phyloP scores from a whole-genome alignment of 345 rosid species.

The Kernera saxatilis region DNA sequence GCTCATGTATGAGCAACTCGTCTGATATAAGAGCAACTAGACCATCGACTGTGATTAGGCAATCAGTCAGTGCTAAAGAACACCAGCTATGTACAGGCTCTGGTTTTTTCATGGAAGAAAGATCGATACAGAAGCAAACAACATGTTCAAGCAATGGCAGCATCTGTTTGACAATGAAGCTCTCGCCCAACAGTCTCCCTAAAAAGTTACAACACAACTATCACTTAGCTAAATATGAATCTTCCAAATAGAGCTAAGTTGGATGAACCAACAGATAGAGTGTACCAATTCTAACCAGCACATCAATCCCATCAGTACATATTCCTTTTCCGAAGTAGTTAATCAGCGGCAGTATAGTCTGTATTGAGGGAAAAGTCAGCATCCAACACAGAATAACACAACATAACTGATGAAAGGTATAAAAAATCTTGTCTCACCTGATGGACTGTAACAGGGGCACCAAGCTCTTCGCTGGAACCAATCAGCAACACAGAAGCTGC shows the following conservation, averaged over 20 bases:
- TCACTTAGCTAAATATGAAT: slow-evolving; percentile 20
- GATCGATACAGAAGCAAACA: slow-evolving; percentile 52
- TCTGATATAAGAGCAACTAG: slow-evolving; percentile 57
- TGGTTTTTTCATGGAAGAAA: slow-evolving; percentile 59
- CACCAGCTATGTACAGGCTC: slow-evolving; percentile 92
- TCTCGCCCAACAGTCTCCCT: slow-evolving; percentile 84
- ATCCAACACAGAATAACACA: slow-evolving; percentile 15
- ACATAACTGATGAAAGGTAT: neutral
- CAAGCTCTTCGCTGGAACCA: slow-evolving; percentile 93
- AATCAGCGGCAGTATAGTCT: slow-evolving; percentile 89
- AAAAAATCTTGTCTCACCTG: slow-evolving; percentile 50
- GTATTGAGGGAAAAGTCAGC: slow-evolving; percentile 30
- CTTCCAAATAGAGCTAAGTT: slow-evolving; percentile 23
- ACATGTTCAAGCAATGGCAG: slow-evolving; percentile 82
- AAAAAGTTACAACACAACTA: slow-evolving; percentile 29
- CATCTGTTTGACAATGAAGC: slow-evolving; percentile 70
- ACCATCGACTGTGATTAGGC: slow-evolving; percentile 73
- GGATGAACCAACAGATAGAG: slow-evolving; percentile 33
- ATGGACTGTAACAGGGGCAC: slow-evolving; percentile 74
- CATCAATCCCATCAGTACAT: slow-evolving; percentile 84
- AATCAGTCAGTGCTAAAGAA: slow-evolving; percentile 69
- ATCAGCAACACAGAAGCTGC: slow-evolving; percentile 91
- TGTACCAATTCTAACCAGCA: slow-evolving; percentile 88
- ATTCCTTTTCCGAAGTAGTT: slow-evolving; percentile 92
- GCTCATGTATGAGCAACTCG: slow-evolving; percentile 66